phyloP scores from a whole-genome alignment of 345 rosid genomes.

The Schrenkiella parvula region DNA sequence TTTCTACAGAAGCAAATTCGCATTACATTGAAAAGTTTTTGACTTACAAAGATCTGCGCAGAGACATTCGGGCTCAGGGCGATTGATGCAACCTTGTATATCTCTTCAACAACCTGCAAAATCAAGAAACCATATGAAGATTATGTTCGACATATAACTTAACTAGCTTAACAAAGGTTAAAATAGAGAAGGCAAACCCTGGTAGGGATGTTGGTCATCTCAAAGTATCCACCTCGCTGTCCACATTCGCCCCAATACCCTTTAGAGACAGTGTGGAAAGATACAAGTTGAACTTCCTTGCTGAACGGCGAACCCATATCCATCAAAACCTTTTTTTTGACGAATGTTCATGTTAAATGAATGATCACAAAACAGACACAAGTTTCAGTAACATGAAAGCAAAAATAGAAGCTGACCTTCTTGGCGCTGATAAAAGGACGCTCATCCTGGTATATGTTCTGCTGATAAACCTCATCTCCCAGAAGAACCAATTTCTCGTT shows the following conservation, averaged over 20 bases:
- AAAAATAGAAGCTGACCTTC: slow-evolving; percentile 49
- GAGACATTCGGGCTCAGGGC: slow-evolving; percentile 97
- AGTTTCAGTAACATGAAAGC: neutral
- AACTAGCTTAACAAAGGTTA: neutral
- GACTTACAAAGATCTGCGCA: slow-evolving; percentile 95
- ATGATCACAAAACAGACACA: neutral
- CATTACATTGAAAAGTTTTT: neutral
- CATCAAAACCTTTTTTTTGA: slow-evolving; percentile 58
- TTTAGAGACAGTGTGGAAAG: slow-evolving; percentile 96
- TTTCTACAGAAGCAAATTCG: slow-evolving; percentile 2
- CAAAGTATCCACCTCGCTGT: slow-evolving; percentile 99
- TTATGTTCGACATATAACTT: neutral
- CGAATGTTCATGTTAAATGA: slow-evolving; percentile 8
- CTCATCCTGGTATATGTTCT: slow-evolving; percentile 92
- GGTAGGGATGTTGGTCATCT: slow-evolving; percentile 96
- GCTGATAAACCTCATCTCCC: slow-evolving; percentile 99
- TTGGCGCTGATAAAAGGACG: slow-evolving; percentile 88
- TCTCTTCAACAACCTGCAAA: slow-evolving; percentile 89
- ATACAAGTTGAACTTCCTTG: slow-evolving; percentile 89
- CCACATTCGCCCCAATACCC: slow-evolving; percentile 99
- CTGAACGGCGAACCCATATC: slow-evolving; percentile 81
- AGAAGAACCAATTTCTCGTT: slow-evolving; percentile 77
- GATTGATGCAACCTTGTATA: slow-evolving; percentile 87
- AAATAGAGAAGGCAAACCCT: slow-evolving; percentile 44
- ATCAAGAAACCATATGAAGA: neutral